Evolutionary conservation across 768 basidiomycete species (phyloP), one percentile per base, ranked within the genome.

Genomic region (Calocera cornea): DNA sequence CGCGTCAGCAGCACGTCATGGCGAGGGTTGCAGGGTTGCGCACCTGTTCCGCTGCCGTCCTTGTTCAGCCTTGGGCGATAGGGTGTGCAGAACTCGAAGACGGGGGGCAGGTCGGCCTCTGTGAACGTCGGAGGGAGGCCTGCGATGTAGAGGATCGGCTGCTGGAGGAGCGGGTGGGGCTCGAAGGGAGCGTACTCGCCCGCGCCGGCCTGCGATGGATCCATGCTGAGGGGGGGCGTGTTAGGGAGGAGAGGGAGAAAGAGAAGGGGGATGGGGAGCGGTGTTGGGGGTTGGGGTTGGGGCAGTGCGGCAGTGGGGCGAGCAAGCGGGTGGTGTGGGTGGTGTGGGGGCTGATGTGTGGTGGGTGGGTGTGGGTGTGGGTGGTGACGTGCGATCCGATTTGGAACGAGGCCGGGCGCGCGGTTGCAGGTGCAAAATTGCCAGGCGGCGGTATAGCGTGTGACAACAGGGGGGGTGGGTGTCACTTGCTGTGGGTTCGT

Each of bases 111-210:
- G 72, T 86, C 86, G 73, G 89, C 86, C 76, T 93, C 91, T 65
- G 85, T 79, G 65, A 91, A 83, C 77, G 83, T 85, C 38, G 85
- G 77, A 2, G 92, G 87, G 47, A 93, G 77, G 76, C 86, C 87
- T 27, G 91, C 84, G 76, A 93, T 86, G 79, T 91, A 87, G 54
- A 93, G 80, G 69, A 89, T 74, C 22, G 91, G 89, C 73, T 92
- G 89, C 74, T 88, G 87, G 71, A 93, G 84, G 78, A 90, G 92
- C 34, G 91, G 91, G 73, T 93, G 91, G 16, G 71, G 70, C 31
- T 60, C 54, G 16, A 29, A 29, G 54, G 7, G 22, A 41, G n/a
- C 14, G 36, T 5, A 38, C 36, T 38, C 36, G 36, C 7, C 7
- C 24, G 44, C 8, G 19, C 7, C 54, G 11, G 54, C 7, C 22